Conservation (phyloP, 1,139 yeast species). For the Yamadazyma triangularis region DNA sequence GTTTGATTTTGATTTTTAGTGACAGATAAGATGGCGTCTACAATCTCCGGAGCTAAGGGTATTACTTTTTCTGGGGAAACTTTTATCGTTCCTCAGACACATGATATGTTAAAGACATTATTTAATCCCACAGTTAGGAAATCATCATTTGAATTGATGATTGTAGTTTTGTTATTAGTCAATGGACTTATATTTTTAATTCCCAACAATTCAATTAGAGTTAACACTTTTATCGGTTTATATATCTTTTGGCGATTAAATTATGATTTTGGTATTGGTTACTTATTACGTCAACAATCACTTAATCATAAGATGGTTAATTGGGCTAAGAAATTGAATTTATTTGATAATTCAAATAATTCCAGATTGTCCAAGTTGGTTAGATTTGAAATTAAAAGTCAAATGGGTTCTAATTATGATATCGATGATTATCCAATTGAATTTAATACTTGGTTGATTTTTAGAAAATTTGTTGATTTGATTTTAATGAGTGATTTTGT, state of each 20-base stretch:
- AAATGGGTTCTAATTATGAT: constrained; percentile 54
- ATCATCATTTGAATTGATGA: constrained; percentile 60
- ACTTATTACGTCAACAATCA: constrained; percentile 64
- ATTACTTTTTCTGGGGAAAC: constrained; percentile 45
- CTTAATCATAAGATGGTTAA: constrained; percentile 51
- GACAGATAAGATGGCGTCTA: constrained; percentile 12
- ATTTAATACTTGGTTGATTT: constrained; percentile 79
- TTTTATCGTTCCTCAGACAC: constrained; percentile 73
- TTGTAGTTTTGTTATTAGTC: constrained; percentile 47
- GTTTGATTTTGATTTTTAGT: too few species aligned
- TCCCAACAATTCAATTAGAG: constrained; percentile 27
- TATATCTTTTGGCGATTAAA: constrained; percentile 75
- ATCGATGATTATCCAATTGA: constrained; percentile 60
- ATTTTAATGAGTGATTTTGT: constrained; percentile 84
- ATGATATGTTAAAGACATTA: constrained; percentile 80
- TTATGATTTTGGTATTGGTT: constrained; percentile 80
- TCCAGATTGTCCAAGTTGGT: constrained; percentile 40
- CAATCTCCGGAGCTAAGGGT: constrained; percentile 35
- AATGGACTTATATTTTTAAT: constrained; percentile 48
- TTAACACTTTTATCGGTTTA: constrained; percentile 44
- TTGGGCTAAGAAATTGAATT: constrained; percentile 44
- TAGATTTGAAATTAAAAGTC: constrained; percentile 46
- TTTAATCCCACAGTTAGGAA: constrained; percentile 75
- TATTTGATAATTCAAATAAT: constrained; percentile 39
- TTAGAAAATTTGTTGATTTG: constrained; percentile 76